Percentiles rank a stretch among this genome's conserved stretches.
Evolutionary conservation across 352 stramenopile species (phyloP).

Genomic region (Phytophthora chlamydospora): DNA sequence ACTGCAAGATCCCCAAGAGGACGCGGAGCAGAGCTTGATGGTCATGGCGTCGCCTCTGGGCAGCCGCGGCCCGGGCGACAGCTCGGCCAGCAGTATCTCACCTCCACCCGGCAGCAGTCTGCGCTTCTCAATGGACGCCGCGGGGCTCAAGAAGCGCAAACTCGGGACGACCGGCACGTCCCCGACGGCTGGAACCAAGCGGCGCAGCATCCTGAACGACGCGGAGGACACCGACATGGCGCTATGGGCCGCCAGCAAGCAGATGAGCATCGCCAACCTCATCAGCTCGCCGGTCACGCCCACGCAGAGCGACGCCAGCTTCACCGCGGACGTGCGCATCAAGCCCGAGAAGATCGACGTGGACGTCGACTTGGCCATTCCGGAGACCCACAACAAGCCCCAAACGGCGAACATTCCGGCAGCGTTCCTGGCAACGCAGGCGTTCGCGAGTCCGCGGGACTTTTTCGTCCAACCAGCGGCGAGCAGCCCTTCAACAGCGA

Average conservation of each 20-base stretch:
- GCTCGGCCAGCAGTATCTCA: constrained; percentile 7
- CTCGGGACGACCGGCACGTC: constrained; percentile 18
- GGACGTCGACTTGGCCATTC: constrained; percentile 14
- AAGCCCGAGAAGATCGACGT: constrained; percentile 33
- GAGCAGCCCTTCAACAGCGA: constrained; percentile 2
- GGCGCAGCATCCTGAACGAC: constrained; percentile 34
- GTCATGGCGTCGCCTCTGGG: constrained; percentile 33
- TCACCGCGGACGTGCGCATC: constrained; percentile 32
- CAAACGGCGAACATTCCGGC: constrained; percentile 43
- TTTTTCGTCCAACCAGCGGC: constrained; percentile 45
- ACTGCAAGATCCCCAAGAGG: constrained; percentile 36
- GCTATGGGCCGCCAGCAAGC: constrained; percentile 25
- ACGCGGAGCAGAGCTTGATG: constrained; percentile 17
- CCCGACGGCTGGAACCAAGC: constrained; percentile 11
- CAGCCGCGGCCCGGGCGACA: constrained; percentile 28
- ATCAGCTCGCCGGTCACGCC: constrained; percentile 41
- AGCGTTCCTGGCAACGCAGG: constrained; percentile 47
- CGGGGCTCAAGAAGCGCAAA: constrained; percentile 35
- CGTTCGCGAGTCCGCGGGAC: constrained; percentile 50
- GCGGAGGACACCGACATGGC: constrained; percentile 17
- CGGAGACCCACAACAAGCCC: constrained; percentile 5
- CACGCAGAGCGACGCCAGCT: constrained; percentile 33
- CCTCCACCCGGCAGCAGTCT: constrained; percentile 6
- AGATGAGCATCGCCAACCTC: constrained; percentile 50
- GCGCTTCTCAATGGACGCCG: constrained; percentile 11